Evolutionary conservation across 169 alveolate genomes (phyloP), one percentile per base, ranked within the genome.

Genomic region (Hepatocystis sp.): DNA sequence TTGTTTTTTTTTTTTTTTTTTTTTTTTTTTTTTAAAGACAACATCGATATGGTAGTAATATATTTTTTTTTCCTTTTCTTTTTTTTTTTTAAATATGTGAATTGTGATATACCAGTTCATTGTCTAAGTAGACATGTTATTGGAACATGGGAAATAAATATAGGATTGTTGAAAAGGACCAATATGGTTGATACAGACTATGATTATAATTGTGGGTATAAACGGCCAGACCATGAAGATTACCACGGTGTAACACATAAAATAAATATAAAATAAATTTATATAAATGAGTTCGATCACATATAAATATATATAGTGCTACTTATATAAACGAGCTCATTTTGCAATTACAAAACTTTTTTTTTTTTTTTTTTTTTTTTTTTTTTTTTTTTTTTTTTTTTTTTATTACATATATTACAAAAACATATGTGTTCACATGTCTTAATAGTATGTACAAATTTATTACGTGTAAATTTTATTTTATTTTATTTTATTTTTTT

Each of bases 101-200:
- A 76, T 58, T 76, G 88, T 76, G 88, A 76, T 52, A 56, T 76
- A 15, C 88, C 88, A 2, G 88, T 76, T 42, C 88, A 76, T 39
- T 76, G 88, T n/a, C 17, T 76, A 52, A 76, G 88, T 30, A 76
- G 88, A 56, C 78, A 76, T 21, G 88, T 76, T 17, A 76, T 58
- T 17, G 88, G 88, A 10, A 42, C 21, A 36, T 76, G 88, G 88
- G 88, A 76, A 27, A 76, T 76, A 3, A 58, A 39, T 11, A 2
- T 76, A 47, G 88, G 88, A 13, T 52, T 76, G 19, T 40, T 76
- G 11, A 76, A 58, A 63, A 42, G 32, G 0, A 51, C 56, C 28
- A 58, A 64, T 1, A 5, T 8, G 0, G 67, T 19, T 28, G 76
- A 34, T 15, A 10, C 32, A 17, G 13, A 21, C 47, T 76, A 76